phyloP scores from a whole-genome alignment of 306 rosid genomes.

The Heteromeles arbutifolia region DNA sequence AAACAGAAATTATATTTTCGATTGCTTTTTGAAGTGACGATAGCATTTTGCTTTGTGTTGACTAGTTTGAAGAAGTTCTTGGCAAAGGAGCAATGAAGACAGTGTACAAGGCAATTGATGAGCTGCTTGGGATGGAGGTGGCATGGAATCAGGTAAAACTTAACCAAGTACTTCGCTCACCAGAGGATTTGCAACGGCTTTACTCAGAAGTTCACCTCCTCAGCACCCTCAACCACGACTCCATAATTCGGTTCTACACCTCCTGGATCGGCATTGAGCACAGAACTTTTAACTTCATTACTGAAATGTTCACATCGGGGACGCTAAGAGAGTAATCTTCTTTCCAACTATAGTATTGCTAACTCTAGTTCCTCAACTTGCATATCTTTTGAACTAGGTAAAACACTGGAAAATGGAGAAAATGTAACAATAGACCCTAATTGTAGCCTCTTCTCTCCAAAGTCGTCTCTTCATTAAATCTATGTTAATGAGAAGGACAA shows the following conservation, averaged over 20 bases:
- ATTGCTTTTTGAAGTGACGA: neutral
- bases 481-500: neutral
- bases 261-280: slow-evolving; percentile 74
- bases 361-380: neutral
- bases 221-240: slow-evolving; percentile 70
- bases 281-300: slow-evolving; percentile 74
- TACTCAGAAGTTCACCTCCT: slow-evolving; percentile 94
- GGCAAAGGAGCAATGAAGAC: slow-evolving; percentile 93
- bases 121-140: slow-evolving; percentile 74
- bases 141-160: slow-evolving; percentile 87
- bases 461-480: neutral
- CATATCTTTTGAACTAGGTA: neutral
- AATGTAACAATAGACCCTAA: neutral
- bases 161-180: slow-evolving; percentile 56
- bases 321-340: slow-evolving; percentile 65
- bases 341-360: slow-evolving; percentile 5
- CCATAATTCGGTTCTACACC: slow-evolving; percentile 67
- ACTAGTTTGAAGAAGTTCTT: slow-evolving; percentile 61
- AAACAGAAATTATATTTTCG: neutral
- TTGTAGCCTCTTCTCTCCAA: neutral
- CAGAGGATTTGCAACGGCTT: slow-evolving; percentile 76
- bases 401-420: neutral
- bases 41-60: slow-evolving; percentile 2
- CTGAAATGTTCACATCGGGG: slow-evolving; percentile 87
- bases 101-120: slow-evolving; percentile 86